These are phyloP conservation scores for Hirschfeldia incana DNA, from an alignment of 345 rosid genomes.

Conservation along the genomic window DNA sequence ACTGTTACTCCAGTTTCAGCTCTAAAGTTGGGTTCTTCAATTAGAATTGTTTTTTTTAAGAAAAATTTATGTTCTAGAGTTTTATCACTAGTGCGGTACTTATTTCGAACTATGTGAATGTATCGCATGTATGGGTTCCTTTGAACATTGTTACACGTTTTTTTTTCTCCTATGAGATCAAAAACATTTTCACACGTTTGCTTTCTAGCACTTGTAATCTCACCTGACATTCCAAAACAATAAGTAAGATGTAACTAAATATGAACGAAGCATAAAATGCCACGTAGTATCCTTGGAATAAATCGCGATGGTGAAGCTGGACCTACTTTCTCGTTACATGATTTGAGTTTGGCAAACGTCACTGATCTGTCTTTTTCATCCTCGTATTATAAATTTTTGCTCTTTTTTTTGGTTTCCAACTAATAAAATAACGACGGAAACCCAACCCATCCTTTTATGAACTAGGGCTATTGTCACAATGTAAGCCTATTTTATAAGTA, in stretches of 20 bases:
- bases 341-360: conserved; percentile 14
- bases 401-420: neutral
- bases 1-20: conserved; percentile 12
- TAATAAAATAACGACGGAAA: neutral
- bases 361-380: conserved; percentile 1
- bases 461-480: conserved; percentile 1
- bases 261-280: conserved; percentile 4
- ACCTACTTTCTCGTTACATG: conserved; percentile 3
- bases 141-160: neutral
- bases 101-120: neutral
- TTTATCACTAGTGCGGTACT: neutral
- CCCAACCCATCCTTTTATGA: neutral
- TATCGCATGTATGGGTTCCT: neutral
- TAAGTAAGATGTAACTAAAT: neutral
- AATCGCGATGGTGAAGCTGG: neutral
- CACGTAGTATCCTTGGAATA: conserved; percentile 4
- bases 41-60: neutral
- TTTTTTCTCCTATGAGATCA: neutral
- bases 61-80: neutral
- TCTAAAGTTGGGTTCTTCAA: neutral
- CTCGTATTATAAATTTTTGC: neutral
- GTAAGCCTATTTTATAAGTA: conserved; percentile 3
- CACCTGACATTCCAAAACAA: neutral
- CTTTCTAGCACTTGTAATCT: neutral
- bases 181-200: neutral